phyloP scores from a whole-genome alignment of 306 rosid genomes.

The Erythrophleum fordii region DNA sequence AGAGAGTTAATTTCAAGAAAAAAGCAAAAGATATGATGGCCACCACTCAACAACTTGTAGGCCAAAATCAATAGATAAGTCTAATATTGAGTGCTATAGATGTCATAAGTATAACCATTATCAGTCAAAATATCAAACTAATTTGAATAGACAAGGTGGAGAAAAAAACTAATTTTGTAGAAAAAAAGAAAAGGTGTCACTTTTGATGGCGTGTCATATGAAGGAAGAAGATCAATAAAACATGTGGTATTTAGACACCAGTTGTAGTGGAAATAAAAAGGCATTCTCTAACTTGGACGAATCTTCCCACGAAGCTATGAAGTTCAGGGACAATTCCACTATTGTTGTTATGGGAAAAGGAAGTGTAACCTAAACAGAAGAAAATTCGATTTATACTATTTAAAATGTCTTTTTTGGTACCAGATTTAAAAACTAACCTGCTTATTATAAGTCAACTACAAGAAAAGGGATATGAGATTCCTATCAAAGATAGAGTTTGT shows the following conservation, averaged over 20 bases:
- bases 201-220: not conserved
- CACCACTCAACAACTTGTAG: not conserved
- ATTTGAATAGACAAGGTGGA: not conserved
- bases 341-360: slow-evolving; percentile 21
- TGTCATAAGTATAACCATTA: slow-evolving; percentile 32
- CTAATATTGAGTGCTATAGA: not conserved
- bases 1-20: not conserved
- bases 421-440: not conserved
- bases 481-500: not conserved
- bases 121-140: not conserved
- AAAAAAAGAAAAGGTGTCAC: not conserved
- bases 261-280: not conserved
- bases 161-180: not conserved
- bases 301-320: not conserved
- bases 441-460: not conserved
- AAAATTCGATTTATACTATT: not conserved
- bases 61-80: slow-evolving; percentile 13
- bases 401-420: not conserved
- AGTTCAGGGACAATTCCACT: not conserved
- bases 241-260: slow-evolving; percentile 8
- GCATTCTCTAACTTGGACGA: slow-evolving; percentile 11
- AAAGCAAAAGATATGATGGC: not conserved
- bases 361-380: not conserved
- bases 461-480: not conserved
- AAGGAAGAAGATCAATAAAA: not conserved